Evolutionary conservation across 805 yeast species (phyloP).

Genomic region (Metschnikowia hibisci): DNA sequence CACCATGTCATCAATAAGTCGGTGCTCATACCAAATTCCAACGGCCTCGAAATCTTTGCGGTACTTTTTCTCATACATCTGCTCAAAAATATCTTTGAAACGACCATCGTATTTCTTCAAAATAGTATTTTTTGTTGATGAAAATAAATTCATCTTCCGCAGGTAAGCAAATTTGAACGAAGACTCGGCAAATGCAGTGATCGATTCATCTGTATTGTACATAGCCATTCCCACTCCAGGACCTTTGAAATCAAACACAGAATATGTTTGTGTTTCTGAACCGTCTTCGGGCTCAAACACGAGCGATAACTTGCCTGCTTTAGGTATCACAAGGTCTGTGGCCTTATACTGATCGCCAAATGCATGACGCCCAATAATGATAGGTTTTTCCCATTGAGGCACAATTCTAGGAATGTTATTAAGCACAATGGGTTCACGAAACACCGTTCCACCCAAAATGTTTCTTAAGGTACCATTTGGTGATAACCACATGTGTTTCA

Average conservation of each 20-base stretch:
- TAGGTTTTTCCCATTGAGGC: conserved; percentile 79
- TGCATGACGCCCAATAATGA: conserved; percentile 83
- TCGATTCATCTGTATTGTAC: conserved; percentile 81
- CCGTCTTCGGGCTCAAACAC: conserved; percentile 64
- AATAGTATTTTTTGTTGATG: conserved; percentile 77
- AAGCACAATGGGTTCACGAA: conserved; percentile 79
- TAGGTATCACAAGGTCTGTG: conserved; percentile 64
- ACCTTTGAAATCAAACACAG: conserved; percentile 61
- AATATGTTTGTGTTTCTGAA: conserved; percentile 41
- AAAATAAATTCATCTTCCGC: conserved; percentile 59
- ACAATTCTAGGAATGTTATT: conserved; percentile 73
- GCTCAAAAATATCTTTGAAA: conserved; percentile 76
- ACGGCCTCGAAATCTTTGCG: conserved; percentile 52
- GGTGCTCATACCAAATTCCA: conserved; percentile 72
- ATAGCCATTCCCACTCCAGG: conserved; percentile 76
- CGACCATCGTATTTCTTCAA: conserved; percentile 79
- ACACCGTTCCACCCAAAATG: conserved; percentile 77
- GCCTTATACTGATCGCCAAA: conserved; percentile 84
- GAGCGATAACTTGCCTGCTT: conserved; percentile 63
- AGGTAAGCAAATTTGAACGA: conserved; percentile 71
- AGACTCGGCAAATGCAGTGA: conserved; percentile 72
- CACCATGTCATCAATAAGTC: conserved; percentile 84
- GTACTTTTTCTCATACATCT: conserved; percentile 56
- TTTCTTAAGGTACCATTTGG: conserved; percentile 85
- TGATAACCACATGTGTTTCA: conserved; percentile 81